Evolutionary conservation across 2,329 filamentous ascomycete genomes (phyloP).

Genomic region (Septoria petroselini): DNA sequence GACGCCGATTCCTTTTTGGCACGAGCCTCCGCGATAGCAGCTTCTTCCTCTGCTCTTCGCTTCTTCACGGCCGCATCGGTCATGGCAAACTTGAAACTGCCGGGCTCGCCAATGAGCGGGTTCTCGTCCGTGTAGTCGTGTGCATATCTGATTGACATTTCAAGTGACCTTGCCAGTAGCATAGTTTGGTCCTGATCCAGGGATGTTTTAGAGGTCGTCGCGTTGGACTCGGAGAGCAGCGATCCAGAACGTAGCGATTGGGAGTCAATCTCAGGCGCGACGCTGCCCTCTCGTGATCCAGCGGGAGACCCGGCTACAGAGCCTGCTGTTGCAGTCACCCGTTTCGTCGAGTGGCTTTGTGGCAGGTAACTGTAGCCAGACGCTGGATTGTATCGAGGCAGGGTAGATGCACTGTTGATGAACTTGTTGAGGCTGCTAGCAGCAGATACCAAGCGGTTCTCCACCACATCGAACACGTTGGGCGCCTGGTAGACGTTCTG

Average conservation of each 20-base stretch:
- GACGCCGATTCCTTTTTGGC: slow-evolving; percentile 21
- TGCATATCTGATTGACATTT: slow-evolving; percentile 47
- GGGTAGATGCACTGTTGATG: slow-evolving; percentile 51
- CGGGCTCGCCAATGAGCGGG: slow-evolving; percentile 61
- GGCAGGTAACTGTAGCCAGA: slow-evolving; percentile 58
- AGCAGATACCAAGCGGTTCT: slow-evolving; percentile 52
- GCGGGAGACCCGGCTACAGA: slow-evolving; percentile 38
- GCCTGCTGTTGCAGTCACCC: slow-evolving; percentile 28
- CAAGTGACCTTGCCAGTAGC: slow-evolving; percentile 42
- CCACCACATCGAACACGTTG: slow-evolving; percentile 57
- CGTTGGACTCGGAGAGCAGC: slow-evolving; percentile 27
- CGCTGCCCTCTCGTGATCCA: slow-evolving; percentile 47
- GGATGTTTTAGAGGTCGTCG: slow-evolving; percentile 16
- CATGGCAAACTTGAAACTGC: slow-evolving; percentile 56
- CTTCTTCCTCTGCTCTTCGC: slow-evolving; percentile 39
- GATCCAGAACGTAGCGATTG: slow-evolving; percentile 34
- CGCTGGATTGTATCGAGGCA: slow-evolving; percentile 58
- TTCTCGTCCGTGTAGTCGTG: slow-evolving; percentile 65
- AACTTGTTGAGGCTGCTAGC: slow-evolving; percentile 56
- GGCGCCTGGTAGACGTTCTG: slow-evolving; percentile 62
- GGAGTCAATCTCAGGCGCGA: slow-evolving; percentile 31
- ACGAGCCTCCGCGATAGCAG: slow-evolving; percentile 28
- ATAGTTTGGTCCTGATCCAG: slow-evolving; percentile 25
- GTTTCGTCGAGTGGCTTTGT: slow-evolving; percentile 39
- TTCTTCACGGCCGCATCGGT: slow-evolving; percentile 45